Evolutionary conservation across 805 yeast genomes (phyloP), one percentile per base, ranked within the genome.

Genomic region (Pichia californica): DNA sequence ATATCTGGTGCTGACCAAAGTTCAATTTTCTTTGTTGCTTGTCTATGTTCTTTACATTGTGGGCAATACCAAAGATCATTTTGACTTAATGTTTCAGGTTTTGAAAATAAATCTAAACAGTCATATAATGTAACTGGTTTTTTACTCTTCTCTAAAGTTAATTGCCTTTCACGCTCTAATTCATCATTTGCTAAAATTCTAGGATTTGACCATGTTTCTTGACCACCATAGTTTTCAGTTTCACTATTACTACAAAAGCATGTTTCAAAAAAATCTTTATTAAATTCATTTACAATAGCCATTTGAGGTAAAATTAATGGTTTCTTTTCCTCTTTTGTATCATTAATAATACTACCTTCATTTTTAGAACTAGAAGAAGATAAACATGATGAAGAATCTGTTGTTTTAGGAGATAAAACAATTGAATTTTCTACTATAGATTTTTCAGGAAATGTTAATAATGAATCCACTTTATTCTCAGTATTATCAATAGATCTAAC

Each of bases 31-130:
- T 93, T 91, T 2, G 94, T 79, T 0, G 98, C 98, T 52, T 85
- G 88, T 46, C 88, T 76, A 55, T 88, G 95, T 41, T 85, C 93
- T 55, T 84, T 79, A 67, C 99, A 91, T 11, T 69, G 65, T 1
- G 96, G 94, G 61, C 99, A 91, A 55, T 81, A 89, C 98, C 98
- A 91, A 28, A 88, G 69, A 62, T 91, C 98, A 42, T 87, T 82
- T 39, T 86, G 83, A 13, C 96, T 87, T 36, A 91, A 69, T 2
- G 88, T 77, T 59, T 91, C 99, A 0, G 94, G 82, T 39, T 77
- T 74, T 16, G 94, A 77, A 55, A 91, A 91, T 46, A 78, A 58
- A 18, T 74, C 72, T 36, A 91, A 59, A 57, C 98, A 91, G 52
- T 85, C 91, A 49, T 78, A 75, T 16, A 91, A 69, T 0, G 84